phyloP scores from a whole-genome alignment of 805 yeast species.

The Limtongozyma cylindracea region DNA sequence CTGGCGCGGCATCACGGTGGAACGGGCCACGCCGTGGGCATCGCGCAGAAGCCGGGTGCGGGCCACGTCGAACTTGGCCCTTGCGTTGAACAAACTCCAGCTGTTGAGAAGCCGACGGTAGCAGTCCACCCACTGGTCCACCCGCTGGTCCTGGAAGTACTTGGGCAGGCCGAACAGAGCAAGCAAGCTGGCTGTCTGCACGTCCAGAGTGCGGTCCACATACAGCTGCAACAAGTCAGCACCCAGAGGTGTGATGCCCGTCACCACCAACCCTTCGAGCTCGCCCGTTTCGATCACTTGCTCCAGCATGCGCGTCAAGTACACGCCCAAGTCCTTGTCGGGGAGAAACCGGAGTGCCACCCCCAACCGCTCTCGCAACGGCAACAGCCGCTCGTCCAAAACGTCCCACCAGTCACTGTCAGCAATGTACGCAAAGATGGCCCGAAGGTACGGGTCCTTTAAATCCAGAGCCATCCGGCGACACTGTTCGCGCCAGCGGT shows the following conservation, averaged over 20 bases:
- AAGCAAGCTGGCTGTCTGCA: conserved; percentile 75
- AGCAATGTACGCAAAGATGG: conserved; percentile 80
- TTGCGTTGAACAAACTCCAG: conserved; percentile 3
- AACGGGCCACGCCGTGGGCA: conserved; percentile 18
- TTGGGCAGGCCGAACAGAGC: conserved; percentile 66
- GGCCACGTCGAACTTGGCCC: conserved; percentile 64
- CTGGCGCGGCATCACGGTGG: conserved; percentile 16
- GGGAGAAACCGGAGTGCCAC: conserved; percentile 72
- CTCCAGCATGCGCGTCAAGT: conserved; percentile 43
- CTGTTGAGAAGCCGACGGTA: conserved; percentile 3
- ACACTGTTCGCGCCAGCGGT: conserved; percentile 86
- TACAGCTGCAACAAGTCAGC: conserved; percentile 63
- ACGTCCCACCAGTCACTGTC: conserved; percentile 96
- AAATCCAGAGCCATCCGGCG: conserved; percentile 70
- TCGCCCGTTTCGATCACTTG: conserved; percentile 60
- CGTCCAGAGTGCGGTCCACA: conserved; percentile 73
- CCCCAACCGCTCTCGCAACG: conserved; percentile 71
- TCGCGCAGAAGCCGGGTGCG: conserved; percentile 38
- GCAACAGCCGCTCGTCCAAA: conserved; percentile 68
- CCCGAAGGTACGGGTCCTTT: conserved; percentile 73
- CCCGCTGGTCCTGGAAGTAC: conserved; percentile 49
- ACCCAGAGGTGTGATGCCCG: conserved; percentile 80
- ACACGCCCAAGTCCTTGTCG: conserved; percentile 52
- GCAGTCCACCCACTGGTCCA: conserved; percentile 47
- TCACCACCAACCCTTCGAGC: conserved; percentile 68